A percentile compares a stretch with the other conserved stretches of the same genome.
These are phyloP conservation scores for Schizothecium vesticola DNA, from an alignment of 495 filamentous ascomycete species.

Conservation along the genomic window DNA sequence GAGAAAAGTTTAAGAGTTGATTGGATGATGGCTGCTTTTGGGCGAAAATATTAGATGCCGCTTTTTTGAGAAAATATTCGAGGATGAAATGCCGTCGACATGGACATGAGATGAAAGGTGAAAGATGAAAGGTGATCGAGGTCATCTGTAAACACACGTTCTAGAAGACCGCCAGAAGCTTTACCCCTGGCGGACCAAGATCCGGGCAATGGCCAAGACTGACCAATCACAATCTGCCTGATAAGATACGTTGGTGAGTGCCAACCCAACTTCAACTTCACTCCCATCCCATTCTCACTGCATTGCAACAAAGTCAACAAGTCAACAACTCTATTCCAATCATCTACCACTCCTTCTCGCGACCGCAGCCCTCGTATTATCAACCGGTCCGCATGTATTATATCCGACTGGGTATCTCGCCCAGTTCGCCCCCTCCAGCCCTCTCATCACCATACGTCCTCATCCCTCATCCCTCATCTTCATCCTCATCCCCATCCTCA, in stretches of 20 bases:
- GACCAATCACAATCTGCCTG: not conserved
- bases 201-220: not conserved
- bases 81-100: not conserved
- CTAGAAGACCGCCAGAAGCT: conserved; percentile 10
- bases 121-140: not conserved
- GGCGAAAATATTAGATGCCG: not conserved
- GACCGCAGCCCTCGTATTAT: not conserved
- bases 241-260: not conserved
- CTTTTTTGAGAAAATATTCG: not conserved
- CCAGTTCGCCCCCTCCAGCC: not conserved
- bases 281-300: not conserved
- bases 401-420: not conserved
- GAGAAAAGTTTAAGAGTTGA: not conserved
- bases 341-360: not conserved
- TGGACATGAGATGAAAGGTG: not conserved
- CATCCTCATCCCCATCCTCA: too few relatives aligned
- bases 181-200: not conserved
- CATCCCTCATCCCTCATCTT: not conserved
- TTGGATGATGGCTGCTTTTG: not conserved
- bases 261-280: not conserved
- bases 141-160: not conserved
- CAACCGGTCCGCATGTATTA: not conserved
- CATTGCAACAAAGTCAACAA: not conserved
- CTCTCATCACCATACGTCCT: not conserved
- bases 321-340: not conserved